phyloP scores from a whole-genome alignment of 23 red algal species.

The Chondrus crispus region DNA sequence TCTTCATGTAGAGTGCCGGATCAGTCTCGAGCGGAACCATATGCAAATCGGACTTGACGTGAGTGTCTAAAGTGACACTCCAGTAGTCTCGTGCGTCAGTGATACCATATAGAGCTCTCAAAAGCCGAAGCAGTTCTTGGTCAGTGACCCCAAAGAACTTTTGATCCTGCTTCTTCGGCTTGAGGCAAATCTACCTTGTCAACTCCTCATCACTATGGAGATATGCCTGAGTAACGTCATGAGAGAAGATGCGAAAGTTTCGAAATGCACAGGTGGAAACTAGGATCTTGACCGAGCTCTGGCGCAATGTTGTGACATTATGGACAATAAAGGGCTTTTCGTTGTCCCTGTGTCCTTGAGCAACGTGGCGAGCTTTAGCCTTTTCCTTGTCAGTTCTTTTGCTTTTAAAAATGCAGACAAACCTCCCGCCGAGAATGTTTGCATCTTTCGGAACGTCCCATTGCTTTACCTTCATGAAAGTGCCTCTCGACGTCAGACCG shows the following conservation, averaged over 20 bases:
- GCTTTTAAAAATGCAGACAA: background rate
- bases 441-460: background rate
- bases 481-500: background rate
- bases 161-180: background rate
- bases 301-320: background rate
- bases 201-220: background rate
- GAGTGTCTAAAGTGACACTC: background rate
- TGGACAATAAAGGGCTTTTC: constrained; percentile 13
- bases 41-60: background rate
- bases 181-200: background rate
- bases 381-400: background rate
- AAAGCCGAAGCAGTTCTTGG: background rate
- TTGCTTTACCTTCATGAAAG: background rate
- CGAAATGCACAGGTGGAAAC: background rate
- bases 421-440: background rate
- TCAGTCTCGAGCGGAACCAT: background rate
- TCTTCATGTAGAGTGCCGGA: background rate
- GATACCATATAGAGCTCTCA: background rate
- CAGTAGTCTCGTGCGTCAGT: background rate
- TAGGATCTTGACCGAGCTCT: background rate
- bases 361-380: background rate
- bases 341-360: background rate
- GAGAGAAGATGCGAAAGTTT: background rate
- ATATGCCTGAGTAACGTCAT: background rate
- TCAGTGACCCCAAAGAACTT: background rate